Base-by-base conservation (phyloP, 2,329 filamentous ascomycete species). In the Colletotrichum shisoi region DNA sequence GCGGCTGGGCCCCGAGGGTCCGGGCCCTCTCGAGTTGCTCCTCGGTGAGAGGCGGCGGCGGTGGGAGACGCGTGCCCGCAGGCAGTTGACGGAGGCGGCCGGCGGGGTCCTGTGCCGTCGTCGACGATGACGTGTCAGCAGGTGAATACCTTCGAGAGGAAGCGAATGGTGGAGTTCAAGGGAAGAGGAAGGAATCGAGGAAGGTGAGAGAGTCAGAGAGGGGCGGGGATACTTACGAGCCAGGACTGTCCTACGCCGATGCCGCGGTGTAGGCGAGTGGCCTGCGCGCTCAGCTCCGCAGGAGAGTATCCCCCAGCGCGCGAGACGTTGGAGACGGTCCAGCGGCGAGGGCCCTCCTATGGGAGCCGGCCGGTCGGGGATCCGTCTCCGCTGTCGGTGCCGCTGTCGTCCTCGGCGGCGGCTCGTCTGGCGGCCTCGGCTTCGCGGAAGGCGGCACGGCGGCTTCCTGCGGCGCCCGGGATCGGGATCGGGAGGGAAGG, bases 51-150 rank as follows among this genome's bases (percentile, higher is more conserved):
- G 64, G 34, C 9, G 48, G 40, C 3, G 64, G 64, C 12, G 64
- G 21, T 0, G 64, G 64, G 6, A 67, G 53, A 7, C 46, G 52
- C 2, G 64, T 63, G 15, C 64, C 64, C 12, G 27, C 21, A 19
- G 64, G 64, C 13, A 67, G 21, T n/a, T 54, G 19, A 15, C 48
- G 60, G n/a, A 67, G 64, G n/a, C 60, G 60, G n/a, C 64, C 64
- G 8, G 64, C 64, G n/a, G 60, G 60, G 17, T 67, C 64, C 64
- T 67, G 34, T 49, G 9, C 9, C 2, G 13, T 21, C 6, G 4
- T 21, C 6, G 21, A 9, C 15, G 3, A 15, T 3, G 21, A 9
- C 4, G 56, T 17, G n/a, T 60, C 12, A 64, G 48, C n/a, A 34
- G 4, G 17, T 13, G 6, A 13, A 49, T 6, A 49, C 11, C 21